Base-by-base conservation (phyloP, 305 asterid genomes). In the Solanum aculeatissimum region DNA sequence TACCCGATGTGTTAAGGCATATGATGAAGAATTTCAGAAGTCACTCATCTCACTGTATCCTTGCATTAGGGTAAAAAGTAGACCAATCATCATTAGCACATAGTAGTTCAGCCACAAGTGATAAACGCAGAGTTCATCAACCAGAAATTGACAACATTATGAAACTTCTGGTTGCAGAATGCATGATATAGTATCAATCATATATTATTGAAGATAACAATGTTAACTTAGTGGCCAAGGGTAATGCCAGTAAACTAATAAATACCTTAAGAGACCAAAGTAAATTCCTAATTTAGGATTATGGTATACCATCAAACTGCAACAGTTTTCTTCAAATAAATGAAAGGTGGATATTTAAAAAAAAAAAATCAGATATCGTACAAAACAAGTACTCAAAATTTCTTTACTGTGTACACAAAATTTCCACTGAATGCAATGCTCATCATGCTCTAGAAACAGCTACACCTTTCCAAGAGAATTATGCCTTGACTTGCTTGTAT, bases 401-500 rank as follows among this genome's bases (percentile, higher is more conserved):
- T 75, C 43, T 75, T 16, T 75, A 51, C n/a, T 74, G 60, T 47
- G 55, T 74, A 25, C 81, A 47, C 60, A 58, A 15, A 82, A 47
- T 42, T 83, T 83, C 68, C 49, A 38, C 80, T 6, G 23, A 29
- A 65, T 47, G 35, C 47, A 53, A 66, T 11, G 58, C 29, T 62
- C 45, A 81, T 62, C 45, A 81, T 81, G 47, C 47, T 62, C 43
- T 45, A 49, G 60, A 38, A 66, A 82, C 75, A 68, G 45, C 57
- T 49, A 80, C 79, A 85, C 63, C 84, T 18, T 75, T 74, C 82
- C 25, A 49, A 53, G 16, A 84, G 23, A 23, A 49, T 81, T 87
- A 89, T 77, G 91, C 91, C 86, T 89, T 84, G 15, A 88, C 92
- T 71, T 85, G 86, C 88, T 89, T 90, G 89, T 89, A 87, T 89